Base-by-base conservation (phyloP, 805 yeast genomes). In the Komagataella kurtzmanii region DNA sequence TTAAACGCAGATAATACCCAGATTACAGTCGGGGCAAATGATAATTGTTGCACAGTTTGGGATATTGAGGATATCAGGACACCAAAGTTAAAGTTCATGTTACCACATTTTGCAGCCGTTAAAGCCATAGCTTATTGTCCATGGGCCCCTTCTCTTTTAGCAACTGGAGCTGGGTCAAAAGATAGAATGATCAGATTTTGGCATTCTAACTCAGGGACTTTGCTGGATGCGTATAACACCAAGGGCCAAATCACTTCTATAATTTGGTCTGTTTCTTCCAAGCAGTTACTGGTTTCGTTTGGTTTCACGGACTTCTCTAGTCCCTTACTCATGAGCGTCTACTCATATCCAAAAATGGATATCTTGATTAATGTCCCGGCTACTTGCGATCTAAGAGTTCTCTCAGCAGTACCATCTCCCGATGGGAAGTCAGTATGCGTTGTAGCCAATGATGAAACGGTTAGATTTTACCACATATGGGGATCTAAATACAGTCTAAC, bases 101-200 rank as follows among this genome's bases (percentile, higher is more conserved):
- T 89, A 50, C 77, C 74, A 1, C 97, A 90, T 59, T 68, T 71
- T 2, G 95, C 96, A 1, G 97, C 97, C 0, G 90, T 90, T 0
- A 89, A 89, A 58, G 97, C 96, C 0, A 70, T 90, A 47, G 85
- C 91, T 3, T 90, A 79, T 59, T 90, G 97, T 61, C 97, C 97
- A 0, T 89, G 97, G 97, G 75, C 88, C 17, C 79, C 79, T 12
- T 74, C 84, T 2, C 66, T 90, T 7, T 63, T 90, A 43, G 97
- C 91, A 0, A 88, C 97, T 0, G 97, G 97, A 0, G 97, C 93
- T 2, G 97, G 97, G 0, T 78, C 83, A 18, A 81, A 80, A 58
- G 97, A 90, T 62, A 69, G 90, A 50, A 75, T 75, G n/a, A 77
- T 89, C 7, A 63, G 90, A 53, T 88, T 88, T 62, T 89, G 97